Conservation (phyloP, 495 filamentous ascomycete genomes). For the Choiromyces venosus region DNA sequence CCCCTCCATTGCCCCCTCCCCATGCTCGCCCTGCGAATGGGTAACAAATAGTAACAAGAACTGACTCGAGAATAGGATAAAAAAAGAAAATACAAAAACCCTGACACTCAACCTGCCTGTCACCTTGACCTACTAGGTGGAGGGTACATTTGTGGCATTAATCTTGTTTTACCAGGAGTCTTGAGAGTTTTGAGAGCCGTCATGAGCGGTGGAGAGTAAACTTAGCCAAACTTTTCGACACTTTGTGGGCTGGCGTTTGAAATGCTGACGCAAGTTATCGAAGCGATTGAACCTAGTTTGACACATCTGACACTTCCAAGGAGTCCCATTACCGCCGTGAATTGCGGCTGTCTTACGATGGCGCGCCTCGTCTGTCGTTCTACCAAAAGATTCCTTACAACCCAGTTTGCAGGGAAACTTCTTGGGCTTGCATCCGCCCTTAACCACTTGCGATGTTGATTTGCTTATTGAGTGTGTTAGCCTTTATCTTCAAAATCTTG, state of each 20-base stretch:
- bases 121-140: too few relatives aligned
- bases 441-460: neutral
- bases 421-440: too few relatives aligned
- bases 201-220: too few relatives aligned
- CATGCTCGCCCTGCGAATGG: neutral
- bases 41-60: neutral
- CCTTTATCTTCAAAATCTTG: too few relatives aligned
- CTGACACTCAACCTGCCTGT: too few relatives aligned
- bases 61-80: neutral
- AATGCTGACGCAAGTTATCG: neutral
- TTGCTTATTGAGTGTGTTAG: too few relatives aligned
- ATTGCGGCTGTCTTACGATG: neutral
- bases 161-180: neutral
- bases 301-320: neutral
- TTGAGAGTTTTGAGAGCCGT: neutral
- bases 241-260: rapidly evolving
- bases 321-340: neutral
- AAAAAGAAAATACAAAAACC: neutral
- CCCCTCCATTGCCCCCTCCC: neutral
- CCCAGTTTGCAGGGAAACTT: neutral
- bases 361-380: neutral
- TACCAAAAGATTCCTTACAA: neutral
- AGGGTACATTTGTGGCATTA: too few relatives aligned
- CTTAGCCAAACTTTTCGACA: neutral
- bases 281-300: neutral